A percentile compares a stretch with the other conserved stretches of the same genome.
phyloP scores from a whole-genome alignment of 768 basidiomycete genomes.

The Boletus sensibilis region DNA sequence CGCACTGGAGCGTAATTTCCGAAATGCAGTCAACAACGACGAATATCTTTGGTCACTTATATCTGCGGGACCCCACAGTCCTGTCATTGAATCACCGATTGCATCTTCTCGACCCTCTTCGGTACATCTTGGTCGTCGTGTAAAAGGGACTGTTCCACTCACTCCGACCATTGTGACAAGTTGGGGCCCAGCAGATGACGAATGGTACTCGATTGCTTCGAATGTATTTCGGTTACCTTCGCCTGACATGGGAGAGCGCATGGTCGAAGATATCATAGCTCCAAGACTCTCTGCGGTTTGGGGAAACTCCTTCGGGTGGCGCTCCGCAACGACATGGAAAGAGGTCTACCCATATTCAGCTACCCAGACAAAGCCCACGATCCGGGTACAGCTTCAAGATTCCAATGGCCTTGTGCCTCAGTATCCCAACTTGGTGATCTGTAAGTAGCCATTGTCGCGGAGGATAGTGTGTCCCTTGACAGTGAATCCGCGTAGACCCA shows the following conservation, averaged over 20 bases:
- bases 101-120: slow-evolving; percentile 47
- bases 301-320: slow-evolving; percentile 28
- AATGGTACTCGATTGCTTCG: slow-evolving; percentile 34
- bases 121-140: slow-evolving; percentile 52
- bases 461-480: neutral
- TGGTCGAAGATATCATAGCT: slow-evolving; percentile 24
- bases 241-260: slow-evolving; percentile 57
- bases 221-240: slow-evolving; percentile 44
- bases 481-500: slow-evolving; percentile 31
- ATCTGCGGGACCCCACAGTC: slow-evolving; percentile 55
- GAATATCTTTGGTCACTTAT: slow-evolving; percentile 69
- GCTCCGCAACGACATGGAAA: slow-evolving; percentile 20
- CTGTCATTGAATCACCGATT: slow-evolving; percentile 39
- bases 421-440: slow-evolving; percentile 32
- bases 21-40: slow-evolving; percentile 40
- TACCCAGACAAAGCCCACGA: neutral
- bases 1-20: slow-evolving; percentile 11
- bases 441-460: slow-evolving; percentile 19
- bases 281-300: slow-evolving; percentile 14
- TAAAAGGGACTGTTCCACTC: slow-evolving; percentile 52
- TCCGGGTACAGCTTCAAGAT: slow-evolving; percentile 8
- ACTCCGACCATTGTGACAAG: slow-evolving; percentile 45
- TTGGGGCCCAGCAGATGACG: slow-evolving; percentile 50
- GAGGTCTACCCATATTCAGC: slow-evolving; percentile 19
- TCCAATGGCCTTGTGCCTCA: slow-evolving; percentile 9